These are phyloP conservation scores for Sporobolomyces roseus DNA, from an alignment of 768 basidiomycete genomes.

Conservation along the genomic window DNA sequence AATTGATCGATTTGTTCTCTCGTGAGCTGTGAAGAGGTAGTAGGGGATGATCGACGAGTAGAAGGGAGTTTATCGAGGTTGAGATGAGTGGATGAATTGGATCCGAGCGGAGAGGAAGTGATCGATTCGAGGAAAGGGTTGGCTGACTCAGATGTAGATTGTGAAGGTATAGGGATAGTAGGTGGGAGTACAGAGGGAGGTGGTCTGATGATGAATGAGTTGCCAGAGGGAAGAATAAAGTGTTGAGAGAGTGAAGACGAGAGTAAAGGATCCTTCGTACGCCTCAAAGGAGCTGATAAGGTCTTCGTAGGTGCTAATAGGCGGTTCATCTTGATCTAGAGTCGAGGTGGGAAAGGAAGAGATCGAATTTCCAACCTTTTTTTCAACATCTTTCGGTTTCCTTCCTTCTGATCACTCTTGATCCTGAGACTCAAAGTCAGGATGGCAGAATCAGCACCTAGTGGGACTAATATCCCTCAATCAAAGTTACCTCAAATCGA, in stretches of 20 bases:
- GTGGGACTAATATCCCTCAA: background rate
- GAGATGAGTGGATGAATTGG: background rate
- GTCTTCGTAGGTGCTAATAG: background rate
- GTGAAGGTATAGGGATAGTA: constrained; percentile 10
- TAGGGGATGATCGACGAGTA: background rate
- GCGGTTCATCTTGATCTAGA: background rate
- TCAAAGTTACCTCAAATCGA: constrained; percentile 18
- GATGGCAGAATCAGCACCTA: background rate
- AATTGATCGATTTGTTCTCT: constrained; percentile 25
- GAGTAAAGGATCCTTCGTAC: constrained; percentile 30
- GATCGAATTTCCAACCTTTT: background rate
- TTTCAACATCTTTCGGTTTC: background rate
- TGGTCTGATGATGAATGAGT: constrained; percentile 34
- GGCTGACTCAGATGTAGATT: background rate
- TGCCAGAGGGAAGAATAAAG: constrained; percentile 22
- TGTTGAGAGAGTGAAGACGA: constrained; percentile 22
- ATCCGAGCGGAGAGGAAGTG: constrained; percentile 2
- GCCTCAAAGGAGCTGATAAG: background rate
- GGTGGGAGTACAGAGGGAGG: constrained; percentile 36
- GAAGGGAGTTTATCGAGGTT: background rate
- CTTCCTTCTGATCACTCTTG: background rate
- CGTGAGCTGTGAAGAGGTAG: background rate
- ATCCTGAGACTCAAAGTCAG: background rate
- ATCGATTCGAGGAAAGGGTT: background rate
- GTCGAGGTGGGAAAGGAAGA: background rate